These are phyloP conservation scores for Thinopyrum elongatum DNA, from an alignment of 176 grass and related monocot genomes.

Conservation along the genomic window DNA sequence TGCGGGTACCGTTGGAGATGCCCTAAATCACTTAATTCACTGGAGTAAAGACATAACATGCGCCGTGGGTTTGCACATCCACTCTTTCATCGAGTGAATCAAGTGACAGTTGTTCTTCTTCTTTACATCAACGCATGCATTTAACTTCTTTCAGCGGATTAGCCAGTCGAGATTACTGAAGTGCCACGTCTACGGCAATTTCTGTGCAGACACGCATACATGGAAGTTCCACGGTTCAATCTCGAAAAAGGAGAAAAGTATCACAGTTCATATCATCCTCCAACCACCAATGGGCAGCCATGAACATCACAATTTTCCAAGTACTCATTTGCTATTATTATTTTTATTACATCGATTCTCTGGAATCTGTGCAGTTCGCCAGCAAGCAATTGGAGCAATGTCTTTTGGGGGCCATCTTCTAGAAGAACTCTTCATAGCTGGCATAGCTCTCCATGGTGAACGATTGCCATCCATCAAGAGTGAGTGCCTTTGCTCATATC, in stretches of 20 bases:
- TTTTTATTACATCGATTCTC: not conserved
- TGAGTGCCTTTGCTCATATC: conserved; percentile 33
- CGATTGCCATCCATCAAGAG: conserved; percentile 7
- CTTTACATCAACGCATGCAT: no score
- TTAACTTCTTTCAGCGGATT: no score
- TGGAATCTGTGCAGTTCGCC: not conserved
- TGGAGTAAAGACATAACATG: no score
- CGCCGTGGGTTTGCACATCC: no score
- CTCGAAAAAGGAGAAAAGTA: not conserved
- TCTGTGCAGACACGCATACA: not conserved
- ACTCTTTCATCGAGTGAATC: no score
- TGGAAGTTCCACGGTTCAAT: not conserved
- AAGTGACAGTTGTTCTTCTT: no score
- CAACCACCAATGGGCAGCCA: not conserved
- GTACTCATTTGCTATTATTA: not conserved
- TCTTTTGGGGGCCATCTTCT: not conserved
- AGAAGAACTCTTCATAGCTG: conserved; percentile 1
- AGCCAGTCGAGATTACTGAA: not conserved
- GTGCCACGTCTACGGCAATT: not conserved
- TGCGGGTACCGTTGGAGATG: no score
- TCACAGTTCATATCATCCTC: not conserved
- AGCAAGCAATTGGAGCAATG: not conserved
- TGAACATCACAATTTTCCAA: not conserved
- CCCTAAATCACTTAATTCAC: no score
- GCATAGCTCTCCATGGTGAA: not conserved